These are phyloP conservation scores for Penicillium olsonii DNA, from an alignment of 2,329 filamentous ascomycete species.

Conservation along the genomic window DNA sequence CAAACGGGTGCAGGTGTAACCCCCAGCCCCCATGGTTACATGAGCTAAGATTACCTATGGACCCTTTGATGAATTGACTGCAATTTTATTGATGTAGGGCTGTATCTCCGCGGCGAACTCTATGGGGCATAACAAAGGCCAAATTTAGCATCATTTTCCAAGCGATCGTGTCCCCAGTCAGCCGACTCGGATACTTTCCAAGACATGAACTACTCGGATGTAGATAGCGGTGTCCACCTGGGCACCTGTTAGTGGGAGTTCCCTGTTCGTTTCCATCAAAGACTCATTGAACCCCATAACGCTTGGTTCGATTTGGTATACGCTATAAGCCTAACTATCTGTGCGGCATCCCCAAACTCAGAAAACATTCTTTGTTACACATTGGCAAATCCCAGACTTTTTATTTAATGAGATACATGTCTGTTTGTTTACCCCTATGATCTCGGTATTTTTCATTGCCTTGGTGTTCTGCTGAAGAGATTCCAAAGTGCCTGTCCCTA, in stretches of 20 bases:
- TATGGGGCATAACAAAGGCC: constrained; percentile 17
- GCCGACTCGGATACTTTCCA: constrained; percentile 1
- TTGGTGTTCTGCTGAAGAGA: background rate
- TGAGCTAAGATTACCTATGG: background rate
- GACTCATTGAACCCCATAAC: background rate
- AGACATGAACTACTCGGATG: background rate
- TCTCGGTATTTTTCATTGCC: background rate
- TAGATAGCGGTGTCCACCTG: background rate
- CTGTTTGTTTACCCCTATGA: background rate
- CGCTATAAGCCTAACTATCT: background rate
- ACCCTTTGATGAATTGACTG: constrained; percentile 3
- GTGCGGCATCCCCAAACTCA: constrained; percentile 3
- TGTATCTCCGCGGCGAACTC: constrained; percentile 4
- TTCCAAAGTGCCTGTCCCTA: background rate
- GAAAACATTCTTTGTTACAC: constrained; percentile 6
- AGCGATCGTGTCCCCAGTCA: background rate
- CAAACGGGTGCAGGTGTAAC: constrained; percentile 10
- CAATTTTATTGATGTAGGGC: too few species aligned
- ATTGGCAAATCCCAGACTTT: background rate
- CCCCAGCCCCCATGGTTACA: constrained; percentile 8
- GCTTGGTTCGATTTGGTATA: background rate
- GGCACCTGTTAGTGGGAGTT: background rate
- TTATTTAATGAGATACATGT: background rate
- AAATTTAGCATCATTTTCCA: constrained; percentile 10
- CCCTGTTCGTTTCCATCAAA: background rate